Evolutionary conservation across 108 stramenopile genomes (phyloP), one percentile per base, ranked within the genome.

Genomic region (Cyclotella cryptica): DNA sequence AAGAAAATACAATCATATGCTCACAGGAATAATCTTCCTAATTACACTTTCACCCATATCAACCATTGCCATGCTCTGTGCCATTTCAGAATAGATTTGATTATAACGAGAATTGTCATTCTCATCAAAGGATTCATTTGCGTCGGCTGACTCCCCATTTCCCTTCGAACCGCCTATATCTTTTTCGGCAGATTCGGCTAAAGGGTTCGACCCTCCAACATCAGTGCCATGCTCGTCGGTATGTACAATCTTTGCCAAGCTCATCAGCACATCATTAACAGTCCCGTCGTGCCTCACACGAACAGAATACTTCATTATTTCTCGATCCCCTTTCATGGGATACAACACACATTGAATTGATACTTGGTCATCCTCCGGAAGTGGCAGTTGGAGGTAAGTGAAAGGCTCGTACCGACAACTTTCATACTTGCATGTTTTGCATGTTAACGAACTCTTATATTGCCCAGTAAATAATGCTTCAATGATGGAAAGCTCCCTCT

Each of bases 331-430:
- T 18, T 77, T 75, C 44, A 84, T 66, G 5, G 93, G 86, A 77
- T 93, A 92, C 53, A 87, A 64, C 45, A 94, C 74, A 68, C 92
- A 70, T 60, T 88, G 85, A 39, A 95, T 86, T 10, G 88, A 64
- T 57, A 95, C 78, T 28, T 87, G 89, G 65, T 93, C 93, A 70
- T 96, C 96, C 75, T 96, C 96, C 1, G 98, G 98, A 55, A 99
- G 87, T 7, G 98, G 98, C 21, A 99, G 71, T 72, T 91, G 88
- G 28, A 99, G 83, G 70, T 86, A 87, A n/a, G 84, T 85, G 85
- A 97, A 99, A 1, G 98, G 96, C 74, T 99, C 99, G 74, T 98
- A 99, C n/a, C 98, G 86, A 45, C 97, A 96, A 75, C 93, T 95
- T 65, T 96, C 94, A 78, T 97, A 97, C 30, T 92, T 92, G 91